phyloP scores from a whole-genome alignment of 768 basidiomycete genomes.

The Lactifluus volemus region DNA sequence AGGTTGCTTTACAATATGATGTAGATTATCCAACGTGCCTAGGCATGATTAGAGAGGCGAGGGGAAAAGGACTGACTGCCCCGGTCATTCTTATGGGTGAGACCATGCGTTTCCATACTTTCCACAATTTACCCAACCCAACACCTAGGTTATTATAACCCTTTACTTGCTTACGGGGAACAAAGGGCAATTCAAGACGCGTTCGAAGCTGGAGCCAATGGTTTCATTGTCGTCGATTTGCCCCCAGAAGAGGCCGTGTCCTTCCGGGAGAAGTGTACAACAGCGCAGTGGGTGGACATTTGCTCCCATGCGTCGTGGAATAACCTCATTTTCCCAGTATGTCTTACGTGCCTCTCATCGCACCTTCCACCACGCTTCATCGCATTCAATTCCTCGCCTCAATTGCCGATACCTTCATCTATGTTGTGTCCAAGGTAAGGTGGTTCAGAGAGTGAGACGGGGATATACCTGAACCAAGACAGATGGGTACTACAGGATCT shows the following conservation, averaged over 20 bases:
- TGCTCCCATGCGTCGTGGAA: background rate
- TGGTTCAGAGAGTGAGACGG: background rate
- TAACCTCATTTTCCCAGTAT: conserved; percentile 42
- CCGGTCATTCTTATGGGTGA: conserved; percentile 94
- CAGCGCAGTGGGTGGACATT: conserved; percentile 52
- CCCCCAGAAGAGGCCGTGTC: conserved; percentile 93
- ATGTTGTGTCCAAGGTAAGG: conserved; percentile 89
- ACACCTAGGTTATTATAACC: conserved; percentile 89
- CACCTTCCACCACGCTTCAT: conserved; percentile 81
- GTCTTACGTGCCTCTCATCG: conserved; percentile 91
- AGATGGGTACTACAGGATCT: conserved; percentile 99
- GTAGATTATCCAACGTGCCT: conserved; percentile 74
- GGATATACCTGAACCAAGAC: background rate
- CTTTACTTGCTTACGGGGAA: conserved; percentile 90
- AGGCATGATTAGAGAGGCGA: conserved; percentile 65
- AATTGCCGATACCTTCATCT: conserved; percentile 96
- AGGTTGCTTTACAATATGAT: conserved; percentile 80
- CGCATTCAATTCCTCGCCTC: conserved; percentile 87
- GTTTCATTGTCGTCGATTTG: conserved; percentile 95
- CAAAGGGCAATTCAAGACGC: conserved; percentile 90
- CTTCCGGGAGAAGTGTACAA: conserved; percentile 84
- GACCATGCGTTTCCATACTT: conserved; percentile 10
- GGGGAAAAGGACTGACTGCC: conserved; percentile 68
- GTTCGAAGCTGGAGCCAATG: conserved; percentile 84
- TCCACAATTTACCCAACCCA: background rate